Conservation (phyloP, 2,329 filamentous ascomycete genomes). For the Colletotrichum ledebouriae region DNA sequence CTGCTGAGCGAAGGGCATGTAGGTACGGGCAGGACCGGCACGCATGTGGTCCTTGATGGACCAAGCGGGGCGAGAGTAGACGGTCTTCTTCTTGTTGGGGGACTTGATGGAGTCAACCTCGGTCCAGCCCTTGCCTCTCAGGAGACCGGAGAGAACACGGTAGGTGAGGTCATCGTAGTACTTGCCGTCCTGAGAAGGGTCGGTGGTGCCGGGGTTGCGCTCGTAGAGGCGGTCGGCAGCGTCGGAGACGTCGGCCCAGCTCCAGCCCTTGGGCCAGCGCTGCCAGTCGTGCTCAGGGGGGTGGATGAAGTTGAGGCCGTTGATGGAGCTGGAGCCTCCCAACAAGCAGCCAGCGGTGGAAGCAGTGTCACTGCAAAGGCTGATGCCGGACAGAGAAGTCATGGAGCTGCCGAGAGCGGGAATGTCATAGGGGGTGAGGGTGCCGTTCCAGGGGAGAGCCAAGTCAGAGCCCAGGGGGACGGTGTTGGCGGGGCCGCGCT, state of each 20-base stretch:
- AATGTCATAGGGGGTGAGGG: conserved; percentile 50
- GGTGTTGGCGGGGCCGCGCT: conserved; percentile 54
- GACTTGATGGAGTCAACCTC: conserved; percentile 56
- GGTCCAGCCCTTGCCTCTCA: conserved; percentile 34
- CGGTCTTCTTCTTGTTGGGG: conserved; percentile 32
- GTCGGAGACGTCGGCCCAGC: conserved; percentile 46
- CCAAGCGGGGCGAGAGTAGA: conserved; percentile 37
- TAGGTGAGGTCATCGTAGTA: conserved; percentile 37
- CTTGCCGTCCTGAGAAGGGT: conserved; percentile 47
- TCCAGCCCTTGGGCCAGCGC: conserved; percentile 50
- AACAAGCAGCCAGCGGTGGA: conserved; percentile 54
- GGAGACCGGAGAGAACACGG: conserved; percentile 26
- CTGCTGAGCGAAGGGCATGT: conserved; percentile 44
- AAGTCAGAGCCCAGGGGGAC: conserved; percentile 49
- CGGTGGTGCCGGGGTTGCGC: conserved; percentile 47
- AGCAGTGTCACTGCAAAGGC: conserved; percentile 53
- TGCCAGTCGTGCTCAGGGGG: conserved; percentile 51
- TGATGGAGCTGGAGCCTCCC: conserved; percentile 53
- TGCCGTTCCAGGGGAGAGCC: conserved; percentile 51
- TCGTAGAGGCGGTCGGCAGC: conserved; percentile 48
- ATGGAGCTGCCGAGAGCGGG: conserved; percentile 48
- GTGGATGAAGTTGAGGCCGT: conserved; percentile 51
- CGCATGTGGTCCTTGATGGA: conserved; percentile 39
- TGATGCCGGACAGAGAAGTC: conserved; percentile 42
- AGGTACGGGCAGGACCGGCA: conserved; percentile 44